phyloP scores from a whole-genome alignment of 768 basidiomycete genomes.

The Cyclocybe aegerita region DNA sequence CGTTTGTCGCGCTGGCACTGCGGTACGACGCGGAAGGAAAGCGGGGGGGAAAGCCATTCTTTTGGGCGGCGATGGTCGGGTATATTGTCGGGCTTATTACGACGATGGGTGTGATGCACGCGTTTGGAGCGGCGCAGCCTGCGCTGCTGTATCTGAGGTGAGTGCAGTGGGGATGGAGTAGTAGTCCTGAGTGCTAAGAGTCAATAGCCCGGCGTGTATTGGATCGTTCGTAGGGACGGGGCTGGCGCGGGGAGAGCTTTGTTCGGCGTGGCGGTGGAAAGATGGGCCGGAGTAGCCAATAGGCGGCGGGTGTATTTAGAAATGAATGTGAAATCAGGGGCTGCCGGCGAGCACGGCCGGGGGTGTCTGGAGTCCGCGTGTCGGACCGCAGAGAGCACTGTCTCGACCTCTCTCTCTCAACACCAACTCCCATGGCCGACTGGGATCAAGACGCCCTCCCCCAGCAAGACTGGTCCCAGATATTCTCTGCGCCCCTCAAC shows the following conservation, averaged over 20 bases:
- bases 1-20: conserved; percentile 80
- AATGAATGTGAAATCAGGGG: conserved; percentile 3
- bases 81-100: conserved; percentile 72
- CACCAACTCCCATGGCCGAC: conserved; percentile 19
- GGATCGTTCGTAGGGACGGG: conserved; percentile 64
- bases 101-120: conserved; percentile 88
- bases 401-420: not conserved
- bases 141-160: conserved; percentile 91
- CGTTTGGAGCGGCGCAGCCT: conserved; percentile 76
- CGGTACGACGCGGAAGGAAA: conserved; percentile 66
- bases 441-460: conserved; percentile 21
- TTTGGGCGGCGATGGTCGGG: conserved; percentile 61
- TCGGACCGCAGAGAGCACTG: conserved; percentile 12
- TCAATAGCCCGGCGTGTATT: conserved; percentile 70
- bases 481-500: conserved; percentile 64
- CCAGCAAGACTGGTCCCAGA: conserved; percentile 47
- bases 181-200: not conserved
- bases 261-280: conserved; percentile 68
- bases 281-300: conserved; percentile 46
- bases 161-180: conserved; percentile 2
- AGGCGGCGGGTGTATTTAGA: conserved; percentile 13
- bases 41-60: conserved; percentile 70
- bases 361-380: conserved; percentile 10
- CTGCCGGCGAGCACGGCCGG: conserved; percentile 6
- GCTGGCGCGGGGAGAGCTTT: conserved; percentile 64